Base-by-base conservation (phyloP, 257 asterid species). In the Nicotiana knightiana region DNA sequence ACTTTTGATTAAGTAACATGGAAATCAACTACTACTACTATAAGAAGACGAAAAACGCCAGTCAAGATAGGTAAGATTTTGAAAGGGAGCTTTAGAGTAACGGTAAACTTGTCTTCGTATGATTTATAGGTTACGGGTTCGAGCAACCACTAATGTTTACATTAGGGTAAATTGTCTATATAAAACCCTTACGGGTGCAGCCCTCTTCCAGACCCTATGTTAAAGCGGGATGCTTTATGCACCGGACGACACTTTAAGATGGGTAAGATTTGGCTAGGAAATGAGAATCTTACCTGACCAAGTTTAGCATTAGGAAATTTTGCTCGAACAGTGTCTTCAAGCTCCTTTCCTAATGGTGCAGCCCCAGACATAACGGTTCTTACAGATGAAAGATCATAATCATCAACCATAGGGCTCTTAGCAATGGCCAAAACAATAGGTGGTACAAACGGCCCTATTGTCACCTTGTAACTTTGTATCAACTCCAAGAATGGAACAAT, bases 341-440 rank as follows among this genome's bases (percentile, higher is more conserved):
- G 89, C 85, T 96, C 99, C 90, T 92, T 93, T 2, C 99, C 99
- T 0, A 96, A 89, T n/a, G 99, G 99, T 15, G 99, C 99, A 37
- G 98, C 99, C 77, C 99, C 99, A 0, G 99, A 96, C 97, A 94
- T 88, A 17, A 96, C 96, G 62, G 90, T 91, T 87, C 96, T 85
- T 3, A 94, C 87, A 0, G 99, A 91, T 0, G 97, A 92, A 13
- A 96, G 91, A 89, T 96, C 98, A 18, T 93, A 94, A 26, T 96
- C 88, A 39, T 84, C 94, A 81, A 92, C 96, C 54, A 88, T 70
- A 18, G 97, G 95, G 66, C 95, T 94, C 86, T 94, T 96, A 4
- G 86, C 97, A 5, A 96, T 93, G 1, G 92, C 90, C 85, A 96
- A 55, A 4, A 96, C 97, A 2, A 96, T 94, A 3, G 99, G 99